phyloP scores from a whole-genome alignment of 2,329 filamentous ascomycete species.

The Pseudofabraea citricarpa region DNA sequence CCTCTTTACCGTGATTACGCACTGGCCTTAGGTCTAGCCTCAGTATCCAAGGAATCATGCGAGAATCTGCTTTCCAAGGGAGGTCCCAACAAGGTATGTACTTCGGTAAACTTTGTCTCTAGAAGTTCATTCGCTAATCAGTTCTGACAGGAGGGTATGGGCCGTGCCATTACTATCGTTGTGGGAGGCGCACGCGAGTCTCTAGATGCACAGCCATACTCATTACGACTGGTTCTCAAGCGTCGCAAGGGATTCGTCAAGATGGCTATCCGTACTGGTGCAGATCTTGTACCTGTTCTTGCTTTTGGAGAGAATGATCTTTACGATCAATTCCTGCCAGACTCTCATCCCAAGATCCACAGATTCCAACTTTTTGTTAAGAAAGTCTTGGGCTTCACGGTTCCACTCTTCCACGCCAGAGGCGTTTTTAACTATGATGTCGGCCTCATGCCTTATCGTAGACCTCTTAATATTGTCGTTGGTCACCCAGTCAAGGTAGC shows the following conservation, averaged over 20 bases:
- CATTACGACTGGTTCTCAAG: constrained; percentile 72
- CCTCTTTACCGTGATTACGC: constrained; percentile 93
- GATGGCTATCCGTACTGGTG: constrained; percentile 85
- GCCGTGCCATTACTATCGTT: constrained; percentile 94
- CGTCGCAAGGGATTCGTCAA: constrained; percentile 91
- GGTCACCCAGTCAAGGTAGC: constrained; percentile 73
- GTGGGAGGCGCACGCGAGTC: constrained; percentile 90
- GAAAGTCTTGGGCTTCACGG: constrained; percentile 82
- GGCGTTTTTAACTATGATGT: constrained; percentile 98
- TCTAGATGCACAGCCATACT: constrained; percentile 77
- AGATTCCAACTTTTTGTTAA: constrained; percentile 80
- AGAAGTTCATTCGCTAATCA: too few species aligned
- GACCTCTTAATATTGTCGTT: constrained; percentile 83
- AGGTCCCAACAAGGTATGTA: constrained; percentile 53
- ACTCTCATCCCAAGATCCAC: constrained; percentile 74
- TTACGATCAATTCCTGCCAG: constrained; percentile 82
- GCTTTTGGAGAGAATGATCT: constrained; percentile 94
- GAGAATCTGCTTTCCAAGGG: constrained; percentile 81
- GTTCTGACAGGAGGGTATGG: constrained; percentile 64
- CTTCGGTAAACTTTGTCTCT: too few species aligned
- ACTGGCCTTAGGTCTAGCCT: constrained; percentile 80
- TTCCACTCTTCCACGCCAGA: constrained; percentile 83
- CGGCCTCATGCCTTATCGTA: constrained; percentile 88
- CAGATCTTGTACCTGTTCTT: constrained; percentile 87
- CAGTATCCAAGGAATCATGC: constrained; percentile 87